Evolutionary conservation across 2,329 filamentous ascomycete species (phyloP).

Genomic region (Fusarium domesticum): DNA sequence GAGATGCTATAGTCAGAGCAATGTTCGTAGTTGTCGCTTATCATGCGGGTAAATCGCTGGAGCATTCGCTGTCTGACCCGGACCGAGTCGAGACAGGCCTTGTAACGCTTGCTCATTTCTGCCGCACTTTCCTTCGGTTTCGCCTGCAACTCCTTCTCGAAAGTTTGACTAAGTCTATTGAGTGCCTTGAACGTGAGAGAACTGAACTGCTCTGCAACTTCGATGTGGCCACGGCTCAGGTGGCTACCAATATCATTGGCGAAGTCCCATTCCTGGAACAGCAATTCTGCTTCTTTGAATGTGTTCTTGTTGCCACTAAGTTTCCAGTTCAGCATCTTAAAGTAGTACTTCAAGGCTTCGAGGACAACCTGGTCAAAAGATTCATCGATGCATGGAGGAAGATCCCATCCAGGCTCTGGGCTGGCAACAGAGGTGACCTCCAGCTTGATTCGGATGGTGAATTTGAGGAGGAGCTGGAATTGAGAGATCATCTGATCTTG

Average conservation of each 20-base stretch:
- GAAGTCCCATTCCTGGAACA: slow-evolving; percentile 98
- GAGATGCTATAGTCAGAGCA: slow-evolving; percentile 91
- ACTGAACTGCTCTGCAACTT: slow-evolving; percentile 96
- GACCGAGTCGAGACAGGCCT: slow-evolving; percentile 90
- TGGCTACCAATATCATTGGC: slow-evolving; percentile 90
- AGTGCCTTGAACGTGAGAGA: slow-evolving; percentile 91
- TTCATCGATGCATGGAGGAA: slow-evolving; percentile 94
- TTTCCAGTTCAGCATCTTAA: slow-evolving; percentile 98
- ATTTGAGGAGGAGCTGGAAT: slow-evolving; percentile 87
- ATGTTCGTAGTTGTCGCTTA: slow-evolving; percentile 94
- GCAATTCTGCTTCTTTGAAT: slow-evolving; percentile 95
- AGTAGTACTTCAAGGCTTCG: slow-evolving; percentile 95
- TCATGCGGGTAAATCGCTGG: slow-evolving; percentile 86
- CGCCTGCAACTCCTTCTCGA: slow-evolving; percentile 84
- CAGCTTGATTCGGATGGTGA: slow-evolving; percentile 89
- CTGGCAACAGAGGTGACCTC: slow-evolving; percentile 81
- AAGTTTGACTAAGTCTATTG: slow-evolving; percentile 81
- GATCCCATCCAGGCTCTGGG: slow-evolving; percentile 88
- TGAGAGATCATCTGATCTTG: slow-evolving; percentile 97
- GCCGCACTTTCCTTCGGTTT: slow-evolving; percentile 77
- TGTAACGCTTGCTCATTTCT: slow-evolving; percentile 97
- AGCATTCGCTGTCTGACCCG: slow-evolving; percentile 94
- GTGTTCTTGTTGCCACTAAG: slow-evolving; percentile 97
- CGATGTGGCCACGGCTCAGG: slow-evolving; percentile 89
- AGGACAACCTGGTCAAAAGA: slow-evolving; percentile 90